Evolutionary conservation across 331 rosid species (phyloP).

Genomic region (Spiraea crenata): DNA sequence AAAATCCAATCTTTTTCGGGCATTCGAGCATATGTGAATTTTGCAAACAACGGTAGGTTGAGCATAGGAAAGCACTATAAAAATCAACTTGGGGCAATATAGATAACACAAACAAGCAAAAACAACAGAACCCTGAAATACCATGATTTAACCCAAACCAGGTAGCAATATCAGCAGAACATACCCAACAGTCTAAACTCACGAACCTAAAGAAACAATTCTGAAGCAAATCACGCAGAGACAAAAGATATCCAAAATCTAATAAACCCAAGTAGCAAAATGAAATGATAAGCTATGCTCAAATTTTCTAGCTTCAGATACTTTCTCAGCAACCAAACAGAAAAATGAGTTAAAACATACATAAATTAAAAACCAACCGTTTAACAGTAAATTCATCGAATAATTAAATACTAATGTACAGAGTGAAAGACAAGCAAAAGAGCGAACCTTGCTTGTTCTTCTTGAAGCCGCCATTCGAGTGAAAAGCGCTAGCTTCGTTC

Average conservation of each 20-base stretch:
- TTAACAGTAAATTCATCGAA: not conserved
- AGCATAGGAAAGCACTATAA: not conserved
- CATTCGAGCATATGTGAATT: not conserved
- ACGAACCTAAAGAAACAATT: not conserved
- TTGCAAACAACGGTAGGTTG: not conserved
- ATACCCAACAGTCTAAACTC: not conserved
- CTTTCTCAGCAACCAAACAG: slow-evolving; percentile 18
- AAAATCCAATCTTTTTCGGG: not conserved
- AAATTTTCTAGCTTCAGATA: not conserved
- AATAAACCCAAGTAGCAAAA: not conserved
- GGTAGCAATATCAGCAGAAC: not conserved
- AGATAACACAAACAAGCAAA: not conserved
- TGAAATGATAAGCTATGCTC: not conserved
- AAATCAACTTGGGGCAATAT: not conserved
- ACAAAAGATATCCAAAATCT: not conserved
- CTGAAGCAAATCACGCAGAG: not conserved
- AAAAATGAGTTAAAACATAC: not conserved
- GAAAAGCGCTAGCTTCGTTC: slow-evolving; percentile 43
- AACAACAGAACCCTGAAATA: not conserved
- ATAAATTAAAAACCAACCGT: not conserved
- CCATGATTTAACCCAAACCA: not conserved
- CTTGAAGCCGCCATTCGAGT: slow-evolving; percentile 68
- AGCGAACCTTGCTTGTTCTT: slow-evolving; percentile 73
- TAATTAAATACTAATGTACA: not conserved
- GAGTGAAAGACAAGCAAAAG: slow-evolving; percentile 1